Conservation (phyloP, 129 eudicot genomes). For the Chrysanthemum lavandulifolium region DNA sequence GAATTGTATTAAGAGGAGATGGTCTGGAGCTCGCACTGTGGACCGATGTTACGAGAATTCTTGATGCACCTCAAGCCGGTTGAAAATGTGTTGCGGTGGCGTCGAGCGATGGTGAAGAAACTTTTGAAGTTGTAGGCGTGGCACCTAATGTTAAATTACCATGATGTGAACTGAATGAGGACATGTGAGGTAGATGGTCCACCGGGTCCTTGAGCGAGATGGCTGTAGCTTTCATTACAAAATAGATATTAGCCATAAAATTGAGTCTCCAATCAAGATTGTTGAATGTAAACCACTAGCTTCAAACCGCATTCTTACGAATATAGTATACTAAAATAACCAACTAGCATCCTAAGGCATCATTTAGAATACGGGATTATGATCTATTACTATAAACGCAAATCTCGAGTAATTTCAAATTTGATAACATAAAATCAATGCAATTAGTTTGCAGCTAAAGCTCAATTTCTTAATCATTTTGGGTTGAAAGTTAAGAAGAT, state of each 20-base stretch:
- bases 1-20: slow-evolving; percentile 19
- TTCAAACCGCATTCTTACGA: not conserved
- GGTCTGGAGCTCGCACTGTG: slow-evolving; percentile 42
- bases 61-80: slow-evolving; percentile 48
- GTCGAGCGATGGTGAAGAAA: slow-evolving; percentile 34
- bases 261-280: slow-evolving; percentile 3
- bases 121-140: slow-evolving; percentile 34
- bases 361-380: not conserved
- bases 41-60: slow-evolving; percentile 38
- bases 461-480: too few species aligned
- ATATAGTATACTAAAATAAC: not conserved
- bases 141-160: slow-evolving; percentile 39
- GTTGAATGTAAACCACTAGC: not conserved
- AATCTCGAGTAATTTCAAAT: not conserved
- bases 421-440: too few species aligned
- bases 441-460: too few species aligned
- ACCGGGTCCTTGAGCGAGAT: slow-evolving; percentile 37
- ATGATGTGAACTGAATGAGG: slow-evolving; percentile 48
- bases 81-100: slow-evolving; percentile 59
- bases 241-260: slow-evolving; percentile 18
- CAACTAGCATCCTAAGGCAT: slow-evolving; percentile 11
- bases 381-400: too few species aligned
- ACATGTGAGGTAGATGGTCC: slow-evolving; percentile 35
- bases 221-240: slow-evolving; percentile 35
- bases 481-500: too few species aligned